Evolutionary conservation across 2,329 filamentous ascomycete genomes (phyloP).

Genomic region (Clonostachys rhizophaga): DNA sequence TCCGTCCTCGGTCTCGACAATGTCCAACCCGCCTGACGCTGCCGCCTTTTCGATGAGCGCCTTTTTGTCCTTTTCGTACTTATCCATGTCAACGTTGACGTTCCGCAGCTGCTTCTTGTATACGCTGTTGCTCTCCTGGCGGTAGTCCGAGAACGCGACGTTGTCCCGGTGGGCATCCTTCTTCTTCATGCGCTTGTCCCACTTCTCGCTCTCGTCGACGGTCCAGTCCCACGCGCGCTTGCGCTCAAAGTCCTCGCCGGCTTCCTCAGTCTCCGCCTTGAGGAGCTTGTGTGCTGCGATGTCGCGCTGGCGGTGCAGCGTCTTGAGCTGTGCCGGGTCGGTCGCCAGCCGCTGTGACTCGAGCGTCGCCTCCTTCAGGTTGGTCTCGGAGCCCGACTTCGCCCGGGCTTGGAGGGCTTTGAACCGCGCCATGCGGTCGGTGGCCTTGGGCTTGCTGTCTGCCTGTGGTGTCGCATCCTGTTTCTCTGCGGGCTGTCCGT

Average conservation of each 20-base stretch:
- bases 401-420: slow-evolving; percentile 81
- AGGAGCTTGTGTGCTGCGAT: slow-evolving; percentile 89
- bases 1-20: slow-evolving; percentile 91
- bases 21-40: slow-evolving; percentile 77
- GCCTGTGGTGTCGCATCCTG: no score
- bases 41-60: slow-evolving; percentile 81
- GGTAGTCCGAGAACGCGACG: slow-evolving; percentile 86
- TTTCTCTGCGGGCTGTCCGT: no score
- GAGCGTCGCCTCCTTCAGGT: slow-evolving; percentile 77
- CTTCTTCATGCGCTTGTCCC: slow-evolving; percentile 88
- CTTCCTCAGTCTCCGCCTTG: slow-evolving; percentile 83
- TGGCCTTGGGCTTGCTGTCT: slow-evolving; percentile 29
- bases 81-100: slow-evolving; percentile 70
- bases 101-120: slow-evolving; percentile 88
- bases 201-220: slow-evolving; percentile 85
- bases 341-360: slow-evolving; percentile 77
- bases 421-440: slow-evolving; percentile 76
- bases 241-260: slow-evolving; percentile 90
- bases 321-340: slow-evolving; percentile 71
- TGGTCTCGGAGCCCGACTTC: slow-evolving; percentile 66
- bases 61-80: slow-evolving; percentile 84
- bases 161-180: slow-evolving; percentile 77
- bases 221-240: slow-evolving; percentile 99
- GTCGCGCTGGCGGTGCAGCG: slow-evolving; percentile 80
- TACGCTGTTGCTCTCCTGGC: slow-evolving; percentile 81